A percentile compares a stretch with the other conserved stretches of the same genome.
Evolutionary conservation across 2,329 filamentous ascomycete genomes (phyloP).

Genomic region (Colletotrichum sp.): DNA sequence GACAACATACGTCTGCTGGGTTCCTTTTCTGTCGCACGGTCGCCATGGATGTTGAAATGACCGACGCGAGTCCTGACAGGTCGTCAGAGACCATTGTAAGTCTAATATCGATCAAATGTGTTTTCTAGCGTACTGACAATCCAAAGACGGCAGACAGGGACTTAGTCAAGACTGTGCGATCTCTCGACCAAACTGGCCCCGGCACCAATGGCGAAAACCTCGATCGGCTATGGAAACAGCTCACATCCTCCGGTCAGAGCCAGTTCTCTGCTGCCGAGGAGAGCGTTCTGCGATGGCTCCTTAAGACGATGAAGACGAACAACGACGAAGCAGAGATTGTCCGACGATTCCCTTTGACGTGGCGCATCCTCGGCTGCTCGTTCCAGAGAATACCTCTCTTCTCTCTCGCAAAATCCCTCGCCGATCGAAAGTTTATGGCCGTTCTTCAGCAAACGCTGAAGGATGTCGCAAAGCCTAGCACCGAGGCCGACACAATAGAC

Average conservation of each 20-base stretch:
- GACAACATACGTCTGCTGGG: background rate
- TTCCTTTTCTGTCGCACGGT: background rate
- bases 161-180: slow-evolving; percentile 58
- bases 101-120: background rate
- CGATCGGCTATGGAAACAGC: slow-evolving; percentile 51
- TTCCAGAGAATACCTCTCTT: slow-evolving; percentile 71
- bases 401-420: slow-evolving; percentile 73
- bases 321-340: slow-evolving; percentile 52
- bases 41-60: slow-evolving; percentile 20
- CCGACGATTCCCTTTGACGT: slow-evolving; percentile 61
- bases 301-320: slow-evolving; percentile 62
- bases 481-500: slow-evolving; percentile 23
- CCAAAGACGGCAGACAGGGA: slow-evolving; percentile 29
- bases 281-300: slow-evolving; percentile 65
- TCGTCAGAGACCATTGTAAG: slow-evolving; percentile 10
- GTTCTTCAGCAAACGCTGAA: slow-evolving; percentile 71
- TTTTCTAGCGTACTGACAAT: background rate
- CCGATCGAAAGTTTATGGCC: slow-evolving; percentile 70
- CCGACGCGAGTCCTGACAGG: background rate
- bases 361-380: slow-evolving; percentile 66
- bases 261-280: slow-evolving; percentile 60
- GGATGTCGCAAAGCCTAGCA: slow-evolving; percentile 52
- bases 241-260: slow-evolving; percentile 46
- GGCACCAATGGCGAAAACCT: slow-evolving; percentile 52
- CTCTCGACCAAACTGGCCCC: slow-evolving; percentile 58